Evolutionary conservation across 768 basidiomycete species (phyloP).

Genomic region (Boletus coccyginus): DNA sequence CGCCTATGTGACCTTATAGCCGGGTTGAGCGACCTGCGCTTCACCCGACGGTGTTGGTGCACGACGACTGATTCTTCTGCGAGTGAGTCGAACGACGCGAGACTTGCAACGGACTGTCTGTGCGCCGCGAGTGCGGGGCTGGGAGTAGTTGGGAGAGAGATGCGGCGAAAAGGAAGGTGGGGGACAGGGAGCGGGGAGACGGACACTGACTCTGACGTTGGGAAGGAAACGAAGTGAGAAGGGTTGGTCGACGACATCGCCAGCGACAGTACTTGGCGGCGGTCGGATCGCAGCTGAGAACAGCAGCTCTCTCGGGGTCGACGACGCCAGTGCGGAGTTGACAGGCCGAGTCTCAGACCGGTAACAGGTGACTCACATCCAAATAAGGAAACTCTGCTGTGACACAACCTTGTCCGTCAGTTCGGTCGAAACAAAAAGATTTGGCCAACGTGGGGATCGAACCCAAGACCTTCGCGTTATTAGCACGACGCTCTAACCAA

Average conservation of each 20-base stretch:
- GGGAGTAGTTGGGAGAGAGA: conserved; percentile 55
- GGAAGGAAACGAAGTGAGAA: conserved; percentile 29
- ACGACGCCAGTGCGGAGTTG: conserved; percentile 5
- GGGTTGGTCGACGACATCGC: conserved; percentile 18
- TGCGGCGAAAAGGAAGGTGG: conserved; percentile 61
- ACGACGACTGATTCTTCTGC: conserved; percentile 42
- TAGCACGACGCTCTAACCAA: conserved; percentile 36
- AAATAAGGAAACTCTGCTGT: conserved; percentile 5
- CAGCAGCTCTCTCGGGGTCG: not conserved
- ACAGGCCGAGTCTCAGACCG: conserved; percentile 23
- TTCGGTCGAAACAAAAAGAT: not conserved
- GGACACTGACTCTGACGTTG: conserved; percentile 28
- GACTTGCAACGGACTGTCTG: conserved; percentile 65
- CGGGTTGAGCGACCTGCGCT: conserved; percentile 35
- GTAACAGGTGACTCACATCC: conserved; percentile 17
- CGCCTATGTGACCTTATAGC: conserved; percentile 23
- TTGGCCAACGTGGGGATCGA: conserved; percentile 75
- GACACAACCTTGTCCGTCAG: not conserved
- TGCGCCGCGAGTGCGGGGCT: conserved; percentile 39
- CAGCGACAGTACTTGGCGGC: conserved; percentile 7
- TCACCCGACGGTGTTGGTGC: conserved; percentile 30
- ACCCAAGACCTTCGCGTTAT: conserved; percentile 59
- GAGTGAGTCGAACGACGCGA: conserved; percentile 72
- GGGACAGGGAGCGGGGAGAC: conserved; percentile 37
- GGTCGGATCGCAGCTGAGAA: conserved; percentile 9